These are phyloP conservation scores for Russula vinacea DNA, from an alignment of 768 basidiomycete species.

Conservation along the genomic window DNA sequence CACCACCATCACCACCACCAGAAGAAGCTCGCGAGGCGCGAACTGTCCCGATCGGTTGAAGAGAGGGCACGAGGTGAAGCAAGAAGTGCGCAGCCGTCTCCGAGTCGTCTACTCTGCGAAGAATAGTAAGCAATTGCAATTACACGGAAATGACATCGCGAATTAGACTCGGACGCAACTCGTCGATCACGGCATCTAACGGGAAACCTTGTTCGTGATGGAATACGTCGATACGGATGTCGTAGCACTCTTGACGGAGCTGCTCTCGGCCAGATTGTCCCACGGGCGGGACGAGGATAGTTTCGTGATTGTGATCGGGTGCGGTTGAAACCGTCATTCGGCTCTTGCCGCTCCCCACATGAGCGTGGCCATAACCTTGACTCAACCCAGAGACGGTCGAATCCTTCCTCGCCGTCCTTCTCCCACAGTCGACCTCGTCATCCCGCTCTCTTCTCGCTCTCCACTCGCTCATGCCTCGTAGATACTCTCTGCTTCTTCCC, in stretches of 20 bases:
- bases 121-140: conserved; percentile 14
- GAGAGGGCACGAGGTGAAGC: conserved; percentile 60
- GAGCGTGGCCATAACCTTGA: too few relatives aligned
- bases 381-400: too few relatives aligned
- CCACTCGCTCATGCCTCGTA: too few relatives aligned
- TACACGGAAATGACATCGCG: neutral
- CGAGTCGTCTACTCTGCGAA: conserved; percentile 57
- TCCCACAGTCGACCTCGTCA: too few relatives aligned
- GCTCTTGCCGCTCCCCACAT: conserved; percentile 4
- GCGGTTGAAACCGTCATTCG: neutral
- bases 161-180: conserved; percentile 45
- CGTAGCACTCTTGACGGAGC: conserved; percentile 64
- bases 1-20: too few relatives aligned
- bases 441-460: too few relatives aligned
- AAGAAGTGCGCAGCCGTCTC: conserved; percentile 66
- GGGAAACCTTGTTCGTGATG: conserved; percentile 67
- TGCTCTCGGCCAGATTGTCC: conserved; percentile 41
- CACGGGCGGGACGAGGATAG: conserved; percentile 45
- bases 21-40: conserved; percentile 39
- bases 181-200: conserved; percentile 70
- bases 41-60: conserved; percentile 68
- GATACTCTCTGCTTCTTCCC: too few relatives aligned
- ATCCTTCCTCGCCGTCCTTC: conserved; percentile 24
- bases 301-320: conserved; percentile 60
- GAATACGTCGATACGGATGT: conserved; percentile 60